A percentile compares a stretch with the other conserved stretches of the same genome.
These are phyloP conservation scores for Nothophytophthora sp. DNA, from an alignment of 352 stramenopile genomes.

Conservation along the genomic window DNA sequence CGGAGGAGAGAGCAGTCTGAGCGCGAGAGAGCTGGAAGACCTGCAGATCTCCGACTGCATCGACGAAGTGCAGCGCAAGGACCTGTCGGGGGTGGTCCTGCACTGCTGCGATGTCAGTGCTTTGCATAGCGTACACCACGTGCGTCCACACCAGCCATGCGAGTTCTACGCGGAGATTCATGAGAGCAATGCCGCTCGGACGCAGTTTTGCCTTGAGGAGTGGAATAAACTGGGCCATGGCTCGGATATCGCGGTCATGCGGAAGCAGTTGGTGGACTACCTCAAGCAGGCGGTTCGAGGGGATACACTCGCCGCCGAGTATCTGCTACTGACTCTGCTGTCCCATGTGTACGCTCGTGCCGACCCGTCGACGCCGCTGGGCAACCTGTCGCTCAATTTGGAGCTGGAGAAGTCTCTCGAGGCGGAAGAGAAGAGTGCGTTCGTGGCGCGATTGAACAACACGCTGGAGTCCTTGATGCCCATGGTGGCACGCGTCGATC, in stretches of 20 bases:
- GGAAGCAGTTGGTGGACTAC: conserved; percentile 43
- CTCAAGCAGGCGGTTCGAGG: conserved; percentile 38
- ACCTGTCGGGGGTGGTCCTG: conserved; percentile 51
- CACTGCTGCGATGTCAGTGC: conserved; percentile 59
- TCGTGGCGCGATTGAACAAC: conserved; percentile 28
- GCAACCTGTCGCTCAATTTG: conserved; percentile 78
- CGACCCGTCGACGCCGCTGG: conserved; percentile 60
- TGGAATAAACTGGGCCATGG: conserved; percentile 31
- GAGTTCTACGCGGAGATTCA: conserved; percentile 33
- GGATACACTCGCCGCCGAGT: conserved; percentile 65
- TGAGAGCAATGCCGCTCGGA: conserved; percentile 35
- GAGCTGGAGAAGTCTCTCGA: conserved; percentile 23
- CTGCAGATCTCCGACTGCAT: conserved; percentile 71
- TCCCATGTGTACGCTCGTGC: conserved; percentile 74
- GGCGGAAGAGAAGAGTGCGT: conserved; percentile 13
- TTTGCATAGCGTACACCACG: conserved; percentile 43
- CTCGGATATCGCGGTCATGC: conserved; percentile 24
- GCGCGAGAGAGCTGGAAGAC: conserved; percentile 42
- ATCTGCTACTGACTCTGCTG: conserved; percentile 65
- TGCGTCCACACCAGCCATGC: conserved; percentile 45
- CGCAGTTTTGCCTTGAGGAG: conserved; percentile 34
- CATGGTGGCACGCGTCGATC: conserved; percentile 45
- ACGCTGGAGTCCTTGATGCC: conserved; percentile 53
- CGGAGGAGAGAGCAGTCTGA: conserved; percentile 5
- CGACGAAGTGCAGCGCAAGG: conserved; percentile 52